phyloP scores from a whole-genome alignment of 163 green algal species.

The Scenedesmus sp. region DNA sequence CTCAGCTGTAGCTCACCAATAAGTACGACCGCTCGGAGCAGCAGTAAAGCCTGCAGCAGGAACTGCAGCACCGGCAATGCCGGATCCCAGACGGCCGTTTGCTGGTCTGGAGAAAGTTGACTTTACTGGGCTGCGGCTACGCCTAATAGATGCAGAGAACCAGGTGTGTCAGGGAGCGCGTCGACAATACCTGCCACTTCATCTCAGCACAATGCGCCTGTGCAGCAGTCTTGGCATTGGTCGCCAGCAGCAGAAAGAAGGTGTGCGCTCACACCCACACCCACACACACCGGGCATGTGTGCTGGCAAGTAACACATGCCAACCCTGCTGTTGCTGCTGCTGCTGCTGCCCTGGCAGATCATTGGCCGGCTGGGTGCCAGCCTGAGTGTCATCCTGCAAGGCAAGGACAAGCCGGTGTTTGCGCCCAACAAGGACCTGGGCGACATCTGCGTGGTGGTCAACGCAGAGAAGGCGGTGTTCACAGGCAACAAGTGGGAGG shows the following conservation, averaged over 20 bases:
- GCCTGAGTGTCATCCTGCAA: constrained; percentile 90
- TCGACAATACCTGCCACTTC: neutral
- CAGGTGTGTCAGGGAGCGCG: constrained; percentile 56
- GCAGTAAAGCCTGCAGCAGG: neutral
- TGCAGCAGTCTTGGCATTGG: too few species aligned
- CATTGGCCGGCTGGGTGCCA: constrained; percentile 90
- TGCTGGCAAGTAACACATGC: neutral
- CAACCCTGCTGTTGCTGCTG: neutral
- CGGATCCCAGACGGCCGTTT: constrained; percentile 42
- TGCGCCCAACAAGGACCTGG: constrained; percentile 80
- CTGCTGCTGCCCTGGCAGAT: constrained; percentile 78
- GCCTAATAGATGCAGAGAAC: constrained; percentile 84
- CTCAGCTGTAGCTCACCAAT: neutral
- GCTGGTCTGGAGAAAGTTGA: constrained; percentile 59
- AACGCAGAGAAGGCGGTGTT: constrained; percentile 94
- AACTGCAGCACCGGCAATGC: neutral
- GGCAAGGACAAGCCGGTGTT: constrained; percentile 99
- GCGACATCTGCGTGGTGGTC: constrained; percentile 97
- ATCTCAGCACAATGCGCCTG: neutral
- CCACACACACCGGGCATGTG: neutral
- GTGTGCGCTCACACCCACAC: neutral
- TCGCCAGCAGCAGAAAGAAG: neutral
- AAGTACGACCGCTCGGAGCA: neutral
- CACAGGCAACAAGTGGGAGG: constrained; percentile 94
- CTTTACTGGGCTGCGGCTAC: constrained; percentile 72